phyloP scores from a whole-genome alignment of 805 yeast species.

The Myxozyma nipponensis region DNA sequence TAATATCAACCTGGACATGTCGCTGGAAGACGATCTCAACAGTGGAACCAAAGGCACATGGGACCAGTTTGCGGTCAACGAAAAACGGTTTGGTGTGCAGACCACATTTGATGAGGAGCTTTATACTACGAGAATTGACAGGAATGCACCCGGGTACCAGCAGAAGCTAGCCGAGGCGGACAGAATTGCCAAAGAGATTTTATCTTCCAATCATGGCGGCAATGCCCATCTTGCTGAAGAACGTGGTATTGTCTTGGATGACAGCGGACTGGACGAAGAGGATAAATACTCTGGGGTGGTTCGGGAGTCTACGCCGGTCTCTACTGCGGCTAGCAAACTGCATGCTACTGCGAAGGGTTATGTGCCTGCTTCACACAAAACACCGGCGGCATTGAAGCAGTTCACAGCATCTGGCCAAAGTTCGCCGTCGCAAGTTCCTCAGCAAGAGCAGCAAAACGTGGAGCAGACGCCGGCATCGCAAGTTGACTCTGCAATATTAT shows the following conservation, averaged over 20 bases:
- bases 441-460: conserved; percentile 16
- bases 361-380: conserved; percentile 1
- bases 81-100: conserved; percentile 80
- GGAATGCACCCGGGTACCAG: conserved; percentile 66
- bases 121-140: conserved; percentile 77
- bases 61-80: conserved; percentile 96
- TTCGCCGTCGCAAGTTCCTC: conserved; percentile 10
- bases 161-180: conserved; percentile 68
- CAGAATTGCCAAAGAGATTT: conserved; percentile 77
- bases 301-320: conserved; percentile 38
- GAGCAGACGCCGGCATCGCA: conserved; percentile 22
- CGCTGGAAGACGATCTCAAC: conserved; percentile 37
- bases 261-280: conserved; percentile 88
- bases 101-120: conserved; percentile 80
- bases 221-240: conserved; percentile 88
- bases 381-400: neutral
- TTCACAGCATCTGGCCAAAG: neutral
- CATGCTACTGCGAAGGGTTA: conserved; percentile 12
- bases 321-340: neutral
- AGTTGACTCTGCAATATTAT: conserved; percentile 22
- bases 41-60: conserved; percentile 44
- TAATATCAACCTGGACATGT: conserved; percentile 29
- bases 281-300: conserved; percentile 92
- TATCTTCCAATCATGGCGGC: conserved; percentile 56
- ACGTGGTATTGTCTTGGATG: conserved; percentile 71